Base-by-base conservation (phyloP, 2,329 filamentous ascomycete species). In the Chrysoporthe puriensis region DNA sequence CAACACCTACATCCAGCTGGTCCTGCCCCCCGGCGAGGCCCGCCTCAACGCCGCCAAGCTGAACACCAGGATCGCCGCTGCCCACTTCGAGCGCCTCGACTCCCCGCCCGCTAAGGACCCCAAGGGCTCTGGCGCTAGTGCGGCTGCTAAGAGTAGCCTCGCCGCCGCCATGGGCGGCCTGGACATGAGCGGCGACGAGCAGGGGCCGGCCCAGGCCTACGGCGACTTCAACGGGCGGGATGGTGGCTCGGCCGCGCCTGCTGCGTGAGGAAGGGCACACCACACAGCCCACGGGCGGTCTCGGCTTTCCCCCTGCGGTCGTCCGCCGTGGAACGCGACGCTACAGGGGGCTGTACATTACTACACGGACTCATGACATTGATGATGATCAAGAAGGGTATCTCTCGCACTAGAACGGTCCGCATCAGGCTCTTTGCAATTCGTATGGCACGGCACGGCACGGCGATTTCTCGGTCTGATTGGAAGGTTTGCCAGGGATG, bases 1-100 rank as follows among this genome's bases (percentile, higher is more conserved):
- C 64, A 99, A 99, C 79, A 99, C 96, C 2, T 98, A 98, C 76
- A 90, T 99, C 69, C 93, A 97, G 75, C 93, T 96, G 9, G 90
- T 96, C 46, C 88, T 97, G 72, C 94, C 96, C 0, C 94, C 95
- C 0, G 94, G 94, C 34, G 95, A 98, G 79, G 92, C 93, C 26
- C 87, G 92, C 6, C 97, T 97, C 82, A 97, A 98, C 74, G 89
- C 92, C 64, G 94, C 94, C 14, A 89, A 96, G 78, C 84, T 97
- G 72, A 97, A 97, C 76, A 96, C 95, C 72, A 90, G 93, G 79
- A 90, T 97, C 68, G 94, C 94, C 0, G 86, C 93, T 58, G 89
- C 92, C 73, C 91, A 92, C 72, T 97, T 98, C 76, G 88, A 86
- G 74, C 88, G 87, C 72, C 77, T 91, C 5, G 88, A 91, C 72